Percentiles rank a stretch among this genome's conserved stretches.
These are phyloP conservation scores for Citrus reticulata DNA, from an alignment of 345 rosid genomes.

Conservation along the genomic window DNA sequence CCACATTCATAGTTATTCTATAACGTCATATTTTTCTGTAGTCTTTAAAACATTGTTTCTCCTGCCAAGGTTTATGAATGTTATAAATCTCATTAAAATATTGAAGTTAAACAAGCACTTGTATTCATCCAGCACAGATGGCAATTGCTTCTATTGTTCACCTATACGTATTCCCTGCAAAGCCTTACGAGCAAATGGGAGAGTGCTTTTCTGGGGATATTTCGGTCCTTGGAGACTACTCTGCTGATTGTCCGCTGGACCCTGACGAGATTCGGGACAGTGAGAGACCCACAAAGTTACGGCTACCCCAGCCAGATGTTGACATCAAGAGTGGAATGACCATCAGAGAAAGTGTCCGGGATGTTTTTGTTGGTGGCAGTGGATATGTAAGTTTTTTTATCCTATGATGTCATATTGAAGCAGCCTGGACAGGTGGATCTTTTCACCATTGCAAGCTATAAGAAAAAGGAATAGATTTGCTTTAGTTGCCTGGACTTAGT, in stretches of 20 bases:
- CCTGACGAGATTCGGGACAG: conserved; percentile 98
- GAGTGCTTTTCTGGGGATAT: conserved; percentile 73
- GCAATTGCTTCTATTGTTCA: conserved; percentile 96
- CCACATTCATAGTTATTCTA: neutral
- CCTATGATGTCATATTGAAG: neutral
- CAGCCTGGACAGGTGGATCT: neutral
- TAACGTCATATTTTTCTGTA: neutral
- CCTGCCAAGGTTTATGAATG: neutral
- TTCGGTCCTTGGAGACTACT: conserved; percentile 95
- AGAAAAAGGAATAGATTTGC: neutral
- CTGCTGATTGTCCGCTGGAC: conserved; percentile 87
- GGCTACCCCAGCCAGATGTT: conserved; percentile 77
- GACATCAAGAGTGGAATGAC: conserved; percentile 83
- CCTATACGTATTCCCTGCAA: conserved; percentile 90
- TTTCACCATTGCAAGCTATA: neutral
- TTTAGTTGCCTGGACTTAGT: neutral
- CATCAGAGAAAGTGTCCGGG: conserved; percentile 85
- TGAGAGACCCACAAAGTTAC: conserved; percentile 93
- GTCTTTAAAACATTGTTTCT: neutral
- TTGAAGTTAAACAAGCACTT: conserved; percentile 34
- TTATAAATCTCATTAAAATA: conserved; percentile 9
- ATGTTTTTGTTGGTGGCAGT: conserved; percentile 88
- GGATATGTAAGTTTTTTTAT: conserved; percentile 71
- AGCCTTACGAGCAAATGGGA: conserved; percentile 88
- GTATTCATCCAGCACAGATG: conserved; percentile 87